These are phyloP conservation scores for Scalesia atractyloides DNA, from an alignment of 129 eudicot species.

Conservation along the genomic window DNA sequence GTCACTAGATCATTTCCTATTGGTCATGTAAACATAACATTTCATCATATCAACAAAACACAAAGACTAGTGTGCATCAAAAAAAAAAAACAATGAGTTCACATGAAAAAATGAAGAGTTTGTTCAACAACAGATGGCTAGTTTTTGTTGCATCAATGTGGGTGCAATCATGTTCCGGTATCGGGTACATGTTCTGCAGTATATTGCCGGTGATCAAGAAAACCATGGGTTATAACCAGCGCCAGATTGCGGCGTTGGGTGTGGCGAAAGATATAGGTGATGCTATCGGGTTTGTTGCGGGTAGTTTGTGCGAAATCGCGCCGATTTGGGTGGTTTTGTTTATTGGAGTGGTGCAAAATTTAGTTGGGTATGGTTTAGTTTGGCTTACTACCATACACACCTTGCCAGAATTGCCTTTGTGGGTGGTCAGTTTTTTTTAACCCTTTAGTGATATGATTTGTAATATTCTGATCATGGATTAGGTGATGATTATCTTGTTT, in stretches of 20 bases:
- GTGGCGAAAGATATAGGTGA: constrained; percentile 66
- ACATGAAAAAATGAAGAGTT: constrained; percentile 27
- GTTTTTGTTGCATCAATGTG: constrained; percentile 78
- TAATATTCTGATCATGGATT: neutral
- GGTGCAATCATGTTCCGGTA: constrained; percentile 67
- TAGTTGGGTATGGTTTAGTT: constrained; percentile 60
- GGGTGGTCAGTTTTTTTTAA: constrained; percentile 54
- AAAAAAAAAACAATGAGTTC: constrained; percentile 11
- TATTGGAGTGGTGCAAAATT: constrained; percentile 61
- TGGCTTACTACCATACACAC: constrained; percentile 47
- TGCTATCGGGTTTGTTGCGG: constrained; percentile 60
- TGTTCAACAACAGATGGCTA: constrained; percentile 54
- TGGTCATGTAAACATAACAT: too few species aligned
- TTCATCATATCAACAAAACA: neutral
- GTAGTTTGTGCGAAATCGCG: constrained; percentile 52
- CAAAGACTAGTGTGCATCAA: neutral
- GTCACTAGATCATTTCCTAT: too few species aligned
- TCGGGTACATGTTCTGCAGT: constrained; percentile 69
- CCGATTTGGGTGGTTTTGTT: constrained; percentile 62
- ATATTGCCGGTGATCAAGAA: constrained; percentile 66
- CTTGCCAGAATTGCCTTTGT: constrained; percentile 55
- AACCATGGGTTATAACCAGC: constrained; percentile 59
- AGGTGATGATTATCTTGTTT: too few species aligned
- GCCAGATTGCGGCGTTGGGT: constrained; percentile 59
- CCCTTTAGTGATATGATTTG: neutral